Evolutionary conservation across 495 filamentous ascomycete genomes (phyloP), one percentile per base, ranked within the genome.

Genomic region (Daldinia childiae): DNA sequence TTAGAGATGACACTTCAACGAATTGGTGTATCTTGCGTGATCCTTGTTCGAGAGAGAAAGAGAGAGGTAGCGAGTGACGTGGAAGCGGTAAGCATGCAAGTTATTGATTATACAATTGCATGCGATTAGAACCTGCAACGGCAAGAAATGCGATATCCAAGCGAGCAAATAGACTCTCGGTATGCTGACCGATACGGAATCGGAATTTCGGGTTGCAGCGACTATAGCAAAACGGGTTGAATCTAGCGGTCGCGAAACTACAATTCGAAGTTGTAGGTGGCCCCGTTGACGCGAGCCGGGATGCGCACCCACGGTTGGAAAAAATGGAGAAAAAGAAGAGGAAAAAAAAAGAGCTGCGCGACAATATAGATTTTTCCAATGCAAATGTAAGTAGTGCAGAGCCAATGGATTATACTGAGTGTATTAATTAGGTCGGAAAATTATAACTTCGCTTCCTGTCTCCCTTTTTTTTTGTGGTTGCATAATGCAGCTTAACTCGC

Each of bases 321-420:
- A 32, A 54, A 24, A 54, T 54, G 56, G 32, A 56, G 48, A 68
- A 19, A 39, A 29, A 39, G 57, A 54, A n/a, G 15, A 48, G 29
- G 36, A 29, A 50, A 51, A 51, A 54, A 58, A 15, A 51, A 58
- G 32, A 69, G 59, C 19, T 61, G 57, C 48, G 57, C 57, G 21
- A 52, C 32, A 24, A 66, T 62, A 51, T 21, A 17, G 36, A 48
- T 38, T 19, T 29, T 63, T 62, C 48, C 50, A 58, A 70, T 70
- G 55, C 67, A 27, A 70, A 36, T n/a, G 34, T 65, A 71, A 64
- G 51, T 62, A 30, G 56, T 66, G 61, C 50, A 62, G 39, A 19
- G 50, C 55, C 63, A 71, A 71, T 71, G 69, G 69, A 66, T 71
- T 71, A 71, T 71, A 66, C 63, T 65, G 54, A 43, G 8, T 54